A percentile compares a stretch with the other conserved stretches of the same genome.
phyloP scores from a whole-genome alignment of 257 asterid species.

The Penstemon davidsonii region DNA sequence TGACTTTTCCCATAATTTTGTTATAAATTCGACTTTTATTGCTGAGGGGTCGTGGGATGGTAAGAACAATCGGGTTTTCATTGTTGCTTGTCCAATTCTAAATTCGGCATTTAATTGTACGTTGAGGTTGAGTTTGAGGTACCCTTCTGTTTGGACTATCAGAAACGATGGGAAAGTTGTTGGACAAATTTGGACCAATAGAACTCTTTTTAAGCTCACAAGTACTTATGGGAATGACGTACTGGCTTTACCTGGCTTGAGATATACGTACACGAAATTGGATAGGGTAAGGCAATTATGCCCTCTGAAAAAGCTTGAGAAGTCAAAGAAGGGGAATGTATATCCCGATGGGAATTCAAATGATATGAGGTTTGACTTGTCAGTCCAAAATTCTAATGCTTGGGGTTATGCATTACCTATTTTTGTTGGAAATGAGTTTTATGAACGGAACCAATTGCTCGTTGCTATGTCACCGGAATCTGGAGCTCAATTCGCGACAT shows the following conservation, averaged over 20 bases:
- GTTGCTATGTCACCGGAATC: slow-evolving; percentile 1
- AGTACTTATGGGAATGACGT: too few species aligned
- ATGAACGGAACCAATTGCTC: not conserved
- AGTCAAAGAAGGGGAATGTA: slow-evolving; percentile 22
- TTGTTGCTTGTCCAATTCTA: slow-evolving; percentile 56
- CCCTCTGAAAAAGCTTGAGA: slow-evolving; percentile 15
- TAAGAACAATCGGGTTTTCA: slow-evolving; percentile 36
- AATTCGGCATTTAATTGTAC: slow-evolving; percentile 39
- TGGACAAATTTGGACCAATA: slow-evolving; percentile 41
- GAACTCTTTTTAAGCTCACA: too few species aligned
- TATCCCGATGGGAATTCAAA: slow-evolving; percentile 51
- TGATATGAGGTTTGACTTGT: slow-evolving; percentile 55
- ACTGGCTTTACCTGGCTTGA: too few species aligned
- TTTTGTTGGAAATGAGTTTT: slow-evolving; percentile 40
- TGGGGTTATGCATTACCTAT: slow-evolving; percentile 56
- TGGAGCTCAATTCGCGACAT: not conserved
- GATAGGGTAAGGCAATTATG: slow-evolving; percentile 38
- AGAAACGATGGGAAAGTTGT: slow-evolving; percentile 30
- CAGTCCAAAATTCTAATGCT: slow-evolving; percentile 28
- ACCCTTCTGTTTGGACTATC: slow-evolving; percentile 45
- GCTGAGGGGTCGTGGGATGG: slow-evolving; percentile 72
- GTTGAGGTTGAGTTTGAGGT: slow-evolving; percentile 49
- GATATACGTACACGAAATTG: not conserved
- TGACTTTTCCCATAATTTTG: slow-evolving; percentile 12
- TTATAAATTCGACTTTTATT: slow-evolving; percentile 33